phyloP scores from a whole-genome alignment of 495 filamentous ascomycete genomes.

The Xylaria scruposa region DNA sequence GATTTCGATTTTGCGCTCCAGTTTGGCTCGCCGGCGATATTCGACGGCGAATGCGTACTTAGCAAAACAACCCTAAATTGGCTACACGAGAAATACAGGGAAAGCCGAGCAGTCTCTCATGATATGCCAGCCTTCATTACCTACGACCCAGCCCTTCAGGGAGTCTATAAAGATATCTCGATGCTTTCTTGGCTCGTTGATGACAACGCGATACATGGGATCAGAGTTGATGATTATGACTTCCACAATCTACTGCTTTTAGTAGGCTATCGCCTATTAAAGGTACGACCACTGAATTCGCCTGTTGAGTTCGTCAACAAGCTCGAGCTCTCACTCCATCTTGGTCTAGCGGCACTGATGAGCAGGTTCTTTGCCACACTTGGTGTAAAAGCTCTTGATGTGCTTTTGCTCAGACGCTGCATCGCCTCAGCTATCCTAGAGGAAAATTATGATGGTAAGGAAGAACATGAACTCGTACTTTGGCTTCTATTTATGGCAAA shows the following conservation, averaged over 20 bases:
- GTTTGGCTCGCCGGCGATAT: slow-evolving; percentile 13
- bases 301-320: background rate
- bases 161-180: slow-evolving; percentile 9
- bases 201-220: slow-evolving; percentile 9
- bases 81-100: background rate
- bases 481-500: slow-evolving; percentile 14
- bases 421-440: background rate
- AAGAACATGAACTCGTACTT: slow-evolving; percentile 19
- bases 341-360: slow-evolving; percentile 28
- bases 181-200: slow-evolving; percentile 16
- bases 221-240: slow-evolving; percentile 20
- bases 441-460: background rate
- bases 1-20: slow-evolving; percentile 24
- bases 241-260: slow-evolving; percentile 29
- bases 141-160: background rate
- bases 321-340: slow-evolving; percentile 18
- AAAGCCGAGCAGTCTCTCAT: background rate
- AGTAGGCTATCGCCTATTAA: slow-evolving; percentile 25
- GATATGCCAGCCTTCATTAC: background rate
- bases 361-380: slow-evolving; percentile 26
- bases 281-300: slow-evolving; percentile 6
- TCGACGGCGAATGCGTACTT: background rate
- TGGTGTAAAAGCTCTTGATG: slow-evolving; percentile 19
- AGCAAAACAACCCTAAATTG: background rate
- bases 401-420: slow-evolving; percentile 18